Evolutionary conservation across 768 basidiomycete species (phyloP), one percentile per base, ranked within the genome.

Genomic region (Mycena vulgaris): DNA sequence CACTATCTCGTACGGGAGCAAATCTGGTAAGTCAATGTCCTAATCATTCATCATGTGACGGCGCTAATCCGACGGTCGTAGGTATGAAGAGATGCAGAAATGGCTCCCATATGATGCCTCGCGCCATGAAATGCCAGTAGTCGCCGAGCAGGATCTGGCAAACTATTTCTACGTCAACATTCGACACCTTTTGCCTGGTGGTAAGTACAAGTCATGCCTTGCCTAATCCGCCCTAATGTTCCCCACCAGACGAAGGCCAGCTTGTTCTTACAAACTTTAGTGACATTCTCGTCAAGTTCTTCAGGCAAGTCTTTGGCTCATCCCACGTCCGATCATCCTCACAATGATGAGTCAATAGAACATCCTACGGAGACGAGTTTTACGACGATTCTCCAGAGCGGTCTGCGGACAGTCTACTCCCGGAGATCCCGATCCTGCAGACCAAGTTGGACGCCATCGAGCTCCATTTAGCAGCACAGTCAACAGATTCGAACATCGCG

Each of bases 151-250:
- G 39, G 74, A 78, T 31, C 10, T 66, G 1, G 60, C 65, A 16
- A 77, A 71, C 52, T 78, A 75, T 40, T 78, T 77, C 51, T 67
- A 74, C 59, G 53, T 77, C 61, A 70, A 75, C 30, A 16, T 66
- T 5, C 69, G 67, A 7, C 67, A 68, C 30, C 1, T 23, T 35
- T 10, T 57, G 16, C 67, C 67, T 23, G 67, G 67, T 17, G 60
- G 67, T 39, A 48, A 57, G 59, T 68, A 47, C 42, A 17, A 37
- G 5, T 27, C 2, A 1, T 14, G 7, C 23, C 7, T 23, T 19
- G 6, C 25, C 2, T 7, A 27, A 10, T 11, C n/a, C 3, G 1
- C 6, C 35, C 25, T 63, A 62, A 39, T 27, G 9, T 33, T 69
- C 58, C 25, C 27, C 42, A 28, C 19, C 28, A 74, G 74, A 59